Conservation (phyloP, 2,329 filamentous ascomycete genomes). For the Metarhizium guizhouense region DNA sequence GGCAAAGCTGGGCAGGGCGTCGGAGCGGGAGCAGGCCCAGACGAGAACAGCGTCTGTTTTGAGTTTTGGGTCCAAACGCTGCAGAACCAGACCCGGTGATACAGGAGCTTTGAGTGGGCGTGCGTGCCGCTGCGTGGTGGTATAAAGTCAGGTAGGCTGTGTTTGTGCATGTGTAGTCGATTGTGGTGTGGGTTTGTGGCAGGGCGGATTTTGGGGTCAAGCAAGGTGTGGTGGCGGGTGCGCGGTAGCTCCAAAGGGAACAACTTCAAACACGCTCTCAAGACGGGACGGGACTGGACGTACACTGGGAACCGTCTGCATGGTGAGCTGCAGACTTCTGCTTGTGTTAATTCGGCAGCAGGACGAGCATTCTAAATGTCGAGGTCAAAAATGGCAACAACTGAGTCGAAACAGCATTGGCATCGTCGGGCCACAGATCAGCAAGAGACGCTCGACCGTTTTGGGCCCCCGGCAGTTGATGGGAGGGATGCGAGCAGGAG, state of each 20-base stretch:
- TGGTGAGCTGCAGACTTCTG: constrained; percentile 31
- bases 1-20: background rate
- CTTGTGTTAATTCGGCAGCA: constrained; percentile 27
- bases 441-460: background rate
- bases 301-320: constrained; percentile 46
- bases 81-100: constrained; percentile 4
- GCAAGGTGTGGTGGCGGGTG: background rate
- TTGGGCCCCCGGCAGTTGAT: background rate
- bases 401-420: constrained; percentile 4
- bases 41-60: background rate
- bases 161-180: background rate
- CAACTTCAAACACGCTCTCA: background rate
- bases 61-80: background rate
- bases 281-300: constrained; percentile 16
- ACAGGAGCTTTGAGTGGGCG: background rate
- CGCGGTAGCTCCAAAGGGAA: background rate
- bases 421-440: constrained; percentile 8
- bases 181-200: constrained; percentile 5
- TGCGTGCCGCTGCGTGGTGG: background rate
- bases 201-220: background rate
- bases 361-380: constrained; percentile 26
- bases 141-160: background rate
- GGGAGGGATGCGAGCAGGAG: background rate
- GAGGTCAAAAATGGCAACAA: constrained; percentile 9
- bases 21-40: background rate